phyloP scores from a whole-genome alignment of 1,284 basidiomycete species.

The Trichosporon asahii region DNA sequence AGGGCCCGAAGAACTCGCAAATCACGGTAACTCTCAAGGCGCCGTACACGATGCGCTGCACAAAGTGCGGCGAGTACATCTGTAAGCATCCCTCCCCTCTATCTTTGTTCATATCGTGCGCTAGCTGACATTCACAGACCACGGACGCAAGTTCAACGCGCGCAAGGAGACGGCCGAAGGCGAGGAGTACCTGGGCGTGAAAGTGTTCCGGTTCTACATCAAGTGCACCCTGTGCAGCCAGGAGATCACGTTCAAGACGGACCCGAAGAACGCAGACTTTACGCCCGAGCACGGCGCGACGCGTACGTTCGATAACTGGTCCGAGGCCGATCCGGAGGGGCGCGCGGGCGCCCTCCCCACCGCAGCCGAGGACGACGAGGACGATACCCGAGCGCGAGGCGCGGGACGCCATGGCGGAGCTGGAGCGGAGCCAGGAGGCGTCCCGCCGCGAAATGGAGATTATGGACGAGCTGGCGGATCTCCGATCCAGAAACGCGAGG shows the following conservation, averaged over 20 bases:
- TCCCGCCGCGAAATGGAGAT: conserved; percentile 98
- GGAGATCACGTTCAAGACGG: conserved; percentile 99
- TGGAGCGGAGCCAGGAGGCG: conserved; percentile 87
- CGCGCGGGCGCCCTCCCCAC: conserved; percentile 43
- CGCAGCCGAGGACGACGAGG: conserved; percentile 49
- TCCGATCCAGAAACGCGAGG: conserved; percentile 76
- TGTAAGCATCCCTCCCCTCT: conserved; percentile 57
- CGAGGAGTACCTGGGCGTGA: conserved; percentile 97
- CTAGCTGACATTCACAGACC: conserved; percentile 48
- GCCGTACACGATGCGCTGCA: conserved; percentile 96
- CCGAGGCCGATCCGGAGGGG: conserved; percentile 36
- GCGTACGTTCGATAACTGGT: conserved; percentile 75
- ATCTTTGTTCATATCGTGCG: neutral
- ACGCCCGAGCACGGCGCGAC: conserved; percentile 86
- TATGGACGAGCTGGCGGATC: conserved; percentile 91
- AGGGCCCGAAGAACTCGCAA: conserved; percentile 77
- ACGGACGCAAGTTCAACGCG: conserved; percentile 99
- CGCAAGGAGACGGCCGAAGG: conserved; percentile 96
- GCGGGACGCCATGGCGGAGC: conserved; percentile 90
- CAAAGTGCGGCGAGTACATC: conserved; percentile 94
- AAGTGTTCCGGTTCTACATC: conserved; percentile 57
- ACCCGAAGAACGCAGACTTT: conserved; percentile 97
- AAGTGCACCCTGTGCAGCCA: conserved; percentile 84
- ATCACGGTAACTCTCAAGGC: conserved; percentile 98
- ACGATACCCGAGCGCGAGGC: conserved; percentile 48